phyloP scores from a whole-genome alignment of 495 filamentous ascomycete genomes.

The Aspergillus olivimuriae region DNA sequence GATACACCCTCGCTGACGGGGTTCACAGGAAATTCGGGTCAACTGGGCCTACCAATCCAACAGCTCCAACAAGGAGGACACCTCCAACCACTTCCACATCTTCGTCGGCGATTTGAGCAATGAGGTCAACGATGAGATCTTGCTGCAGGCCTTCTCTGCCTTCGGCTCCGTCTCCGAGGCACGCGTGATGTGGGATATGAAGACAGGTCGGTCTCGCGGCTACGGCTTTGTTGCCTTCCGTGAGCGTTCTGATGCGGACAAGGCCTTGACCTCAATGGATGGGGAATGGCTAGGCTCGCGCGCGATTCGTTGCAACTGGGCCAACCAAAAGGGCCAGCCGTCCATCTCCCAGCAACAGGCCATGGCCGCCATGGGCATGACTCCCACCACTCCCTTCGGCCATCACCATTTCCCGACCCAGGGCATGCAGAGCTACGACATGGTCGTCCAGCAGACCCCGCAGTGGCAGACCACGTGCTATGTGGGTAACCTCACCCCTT shows the following conservation, averaged over 20 bases:
- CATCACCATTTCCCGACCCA: conserved; percentile 98
- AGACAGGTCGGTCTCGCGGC: conserved; percentile 93
- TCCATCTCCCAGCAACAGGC: conserved; percentile 96
- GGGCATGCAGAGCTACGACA: conserved; percentile 93
- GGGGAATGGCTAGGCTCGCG: conserved; percentile 99
- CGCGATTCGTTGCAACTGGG: conserved; percentile 99
- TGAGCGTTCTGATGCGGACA: conserved; percentile 89
- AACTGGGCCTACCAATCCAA: conserved; percentile 99
- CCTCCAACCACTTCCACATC: conserved; percentile 97
- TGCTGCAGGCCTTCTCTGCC: conserved; percentile 91
- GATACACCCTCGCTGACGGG: conserved; percentile 14
- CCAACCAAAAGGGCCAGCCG: conserved; percentile 98
- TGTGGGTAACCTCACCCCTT: conserved; percentile 95
- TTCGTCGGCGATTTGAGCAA: conserved; percentile 98
- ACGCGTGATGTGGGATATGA: conserved; percentile 99
- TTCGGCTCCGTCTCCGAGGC: conserved; percentile 98
- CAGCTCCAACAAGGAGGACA: conserved; percentile 91
- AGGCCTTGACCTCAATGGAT: conserved; percentile 95
- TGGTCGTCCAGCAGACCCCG: conserved; percentile 95
- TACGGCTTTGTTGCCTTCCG: conserved; percentile 99
- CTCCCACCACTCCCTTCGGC: conserved; percentile 90
- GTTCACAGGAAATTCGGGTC: conserved; percentile 85
- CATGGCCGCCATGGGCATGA: conserved; percentile 98
- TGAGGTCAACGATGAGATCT: conserved; percentile 95
- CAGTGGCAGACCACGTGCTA: conserved; percentile 99